Conservation (phyloP, 148 eudicot species). For the Amaranthus hypochondriacus region DNA sequence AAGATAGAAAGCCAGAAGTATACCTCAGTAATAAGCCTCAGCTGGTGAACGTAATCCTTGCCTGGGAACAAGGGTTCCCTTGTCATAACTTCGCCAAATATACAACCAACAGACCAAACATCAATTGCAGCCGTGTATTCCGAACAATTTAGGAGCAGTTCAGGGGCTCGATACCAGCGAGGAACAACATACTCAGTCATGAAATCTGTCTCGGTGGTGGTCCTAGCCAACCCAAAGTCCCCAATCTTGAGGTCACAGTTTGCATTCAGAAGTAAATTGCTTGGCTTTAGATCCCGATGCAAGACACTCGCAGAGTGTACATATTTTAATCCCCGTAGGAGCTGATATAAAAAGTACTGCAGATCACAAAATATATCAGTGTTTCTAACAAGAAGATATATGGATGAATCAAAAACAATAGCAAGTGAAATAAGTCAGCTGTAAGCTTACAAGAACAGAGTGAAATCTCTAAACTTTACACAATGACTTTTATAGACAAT, state of each 20-base stretch:
- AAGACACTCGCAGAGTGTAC: conserved; percentile 43
- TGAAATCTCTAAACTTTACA: neutral
- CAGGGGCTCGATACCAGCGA: conserved; percentile 49
- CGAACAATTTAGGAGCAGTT: conserved; percentile 39
- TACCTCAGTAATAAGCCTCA: conserved; percentile 79
- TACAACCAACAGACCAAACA: conserved; percentile 61
- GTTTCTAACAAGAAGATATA: neutral
- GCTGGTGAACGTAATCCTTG: conserved; percentile 72
- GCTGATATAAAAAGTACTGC: conserved; percentile 58
- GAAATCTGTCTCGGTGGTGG: conserved; percentile 41
- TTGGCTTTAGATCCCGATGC: conserved; percentile 44
- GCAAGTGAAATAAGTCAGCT: neutral
- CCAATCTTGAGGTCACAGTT: conserved; percentile 44
- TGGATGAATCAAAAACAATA: too few relatives aligned
- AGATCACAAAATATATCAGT: conserved; percentile 19
- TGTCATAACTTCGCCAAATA: conserved; percentile 61
- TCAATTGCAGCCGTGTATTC: conserved; percentile 48
- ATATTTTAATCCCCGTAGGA: conserved; percentile 38
- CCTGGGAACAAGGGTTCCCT: conserved; percentile 74
- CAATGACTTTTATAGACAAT: neutral
- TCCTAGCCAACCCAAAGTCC: conserved; percentile 44
- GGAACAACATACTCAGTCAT: conserved; percentile 50
- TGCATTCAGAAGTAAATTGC: conserved; percentile 40
- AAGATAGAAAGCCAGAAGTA: neutral
- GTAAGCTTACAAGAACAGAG: neutral